phyloP scores from a whole-genome alignment of 2,329 filamentous ascomycete genomes.

The Pyricularia sp. region DNA sequence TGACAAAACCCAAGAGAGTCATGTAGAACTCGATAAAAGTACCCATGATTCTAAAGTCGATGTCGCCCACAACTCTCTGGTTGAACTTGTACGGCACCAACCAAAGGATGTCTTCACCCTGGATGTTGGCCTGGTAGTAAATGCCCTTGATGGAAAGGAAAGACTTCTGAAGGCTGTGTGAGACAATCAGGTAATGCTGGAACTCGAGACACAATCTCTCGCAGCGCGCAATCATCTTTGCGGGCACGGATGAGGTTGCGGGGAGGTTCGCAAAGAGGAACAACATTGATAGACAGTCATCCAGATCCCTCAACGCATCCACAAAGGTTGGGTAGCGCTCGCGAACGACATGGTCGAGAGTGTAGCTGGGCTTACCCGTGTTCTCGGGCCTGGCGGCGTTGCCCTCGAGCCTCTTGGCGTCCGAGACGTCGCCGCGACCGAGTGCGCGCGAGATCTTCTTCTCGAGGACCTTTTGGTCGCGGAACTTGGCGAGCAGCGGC shows the following conservation, averaged over 20 bases:
- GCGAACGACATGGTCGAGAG: conserved; percentile 91
- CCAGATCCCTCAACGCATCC: conserved; percentile 84
- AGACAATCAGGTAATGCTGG: conserved; percentile 91
- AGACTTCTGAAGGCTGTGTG: conserved; percentile 83
- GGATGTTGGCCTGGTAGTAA: conserved; percentile 96
- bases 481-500: conserved; percentile 84
- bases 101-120: conserved; percentile 95
- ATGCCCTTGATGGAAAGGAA: conserved; percentile 99
- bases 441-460: conserved; percentile 95
- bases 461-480: conserved; percentile 89
- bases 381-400: conserved; percentile 83
- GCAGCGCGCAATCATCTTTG: conserved; percentile 91
- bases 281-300: conserved; percentile 92
- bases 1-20: conserved; percentile 87
- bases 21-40: conserved; percentile 99
- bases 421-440: conserved; percentile 77
- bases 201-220: conserved; percentile 91
- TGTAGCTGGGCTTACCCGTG: conserved; percentile 79
- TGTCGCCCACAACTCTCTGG: conserved; percentile 81
- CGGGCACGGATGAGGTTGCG: conserved; percentile 74
- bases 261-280: conserved; percentile 96
- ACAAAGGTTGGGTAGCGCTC: conserved; percentile 96
- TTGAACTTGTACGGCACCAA: conserved; percentile 97
- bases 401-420: conserved; percentile 74
- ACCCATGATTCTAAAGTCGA: conserved; percentile 98